Conservation (phyloP, 2,329 filamentous ascomycete species). For the Fusarium miscanthi region DNA sequence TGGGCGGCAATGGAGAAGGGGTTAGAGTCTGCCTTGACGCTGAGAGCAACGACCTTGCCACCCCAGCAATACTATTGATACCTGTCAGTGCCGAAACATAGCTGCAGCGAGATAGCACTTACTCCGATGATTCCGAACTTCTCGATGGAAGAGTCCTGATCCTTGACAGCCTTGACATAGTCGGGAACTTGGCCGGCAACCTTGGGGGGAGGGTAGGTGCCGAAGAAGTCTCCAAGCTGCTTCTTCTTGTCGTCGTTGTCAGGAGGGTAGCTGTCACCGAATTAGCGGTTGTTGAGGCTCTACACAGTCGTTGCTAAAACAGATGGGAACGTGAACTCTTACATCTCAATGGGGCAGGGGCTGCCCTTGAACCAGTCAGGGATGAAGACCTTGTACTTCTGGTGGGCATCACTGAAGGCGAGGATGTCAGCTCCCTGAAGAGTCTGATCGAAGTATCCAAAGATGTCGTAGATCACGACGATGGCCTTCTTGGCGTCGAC, state of each 20-base stretch:
- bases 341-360: slow-evolving; percentile 67
- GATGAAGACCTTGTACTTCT: slow-evolving; percentile 86
- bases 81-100: neutral
- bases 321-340: neutral
- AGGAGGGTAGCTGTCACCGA: slow-evolving; percentile 65
- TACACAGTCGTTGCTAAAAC: neutral
- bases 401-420: slow-evolving; percentile 64
- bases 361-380: slow-evolving; percentile 90
- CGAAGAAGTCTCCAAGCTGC: slow-evolving; percentile 68
- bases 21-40: slow-evolving; percentile 61
- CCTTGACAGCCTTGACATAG: slow-evolving; percentile 65
- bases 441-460: slow-evolving; percentile 77
- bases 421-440: slow-evolving; percentile 77
- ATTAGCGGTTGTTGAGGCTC: neutral
- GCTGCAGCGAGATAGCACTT: slow-evolving; percentile 40
- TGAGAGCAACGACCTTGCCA: slow-evolving; percentile 71
- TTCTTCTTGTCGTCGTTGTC: slow-evolving; percentile 72
- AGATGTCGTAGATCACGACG: slow-evolving; percentile 73
- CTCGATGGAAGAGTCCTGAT: slow-evolving; percentile 64
- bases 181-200: slow-evolving; percentile 63
- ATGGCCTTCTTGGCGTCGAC: slow-evolving; percentile 66
- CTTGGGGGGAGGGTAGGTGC: slow-evolving; percentile 59
- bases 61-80: slow-evolving; percentile 73
- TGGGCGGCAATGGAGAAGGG: slow-evolving; percentile 66
- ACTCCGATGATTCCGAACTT: slow-evolving; percentile 72